Base-by-base conservation (phyloP, 169 alveolate species). In the Fabrea salina region DNA sequence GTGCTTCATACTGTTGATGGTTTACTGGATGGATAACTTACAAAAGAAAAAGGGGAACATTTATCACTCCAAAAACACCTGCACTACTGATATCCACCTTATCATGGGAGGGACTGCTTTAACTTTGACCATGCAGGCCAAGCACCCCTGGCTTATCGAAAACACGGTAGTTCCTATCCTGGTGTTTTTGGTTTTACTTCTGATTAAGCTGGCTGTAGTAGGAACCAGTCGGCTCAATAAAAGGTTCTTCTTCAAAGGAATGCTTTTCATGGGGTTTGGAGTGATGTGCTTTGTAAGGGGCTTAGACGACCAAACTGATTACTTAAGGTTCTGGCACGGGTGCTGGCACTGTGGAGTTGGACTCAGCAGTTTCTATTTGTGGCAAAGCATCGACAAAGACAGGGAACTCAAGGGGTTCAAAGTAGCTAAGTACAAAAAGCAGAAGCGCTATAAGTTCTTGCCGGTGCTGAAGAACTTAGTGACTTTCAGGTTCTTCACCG, bases 81-180 rank as follows among this genome's bases (percentile, higher is more conserved):
- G 44, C 19, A 43, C 13, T 16, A 68, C 16, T 22, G 78, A 68
- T 43, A 13, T 57, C n/a, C 5, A 33, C 35, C 39, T 68, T n/a
- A 11, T 33, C 16, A 1, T n/a, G n/a, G 40, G n/a, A 7, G 5
- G 64, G 13, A 19, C 44, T 3, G 19, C 2, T 7, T 8, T 68
- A 16, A 68, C 70, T 1, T 37, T 68, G 7, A 19, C 44, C 11
- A 68, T 68, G 67, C 78, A 68, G 4, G 0, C 67, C 22, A 68
- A 68, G 16, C 78, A 68, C 30, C 78, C 78, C 13, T 68, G 78
- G 61, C 50, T 25, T 22, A 16, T 68, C 19, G 61, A 68, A 39
- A 68, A 68, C 35, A 68, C 78, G 25, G 39, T 39, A n/a, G 41
- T 39, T 43, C 78, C 78, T 40, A 32, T 68, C 0, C 40, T 19